Conservation (phyloP, 1,139 yeast species). For the Saccharomyces pastorianus region DNA sequence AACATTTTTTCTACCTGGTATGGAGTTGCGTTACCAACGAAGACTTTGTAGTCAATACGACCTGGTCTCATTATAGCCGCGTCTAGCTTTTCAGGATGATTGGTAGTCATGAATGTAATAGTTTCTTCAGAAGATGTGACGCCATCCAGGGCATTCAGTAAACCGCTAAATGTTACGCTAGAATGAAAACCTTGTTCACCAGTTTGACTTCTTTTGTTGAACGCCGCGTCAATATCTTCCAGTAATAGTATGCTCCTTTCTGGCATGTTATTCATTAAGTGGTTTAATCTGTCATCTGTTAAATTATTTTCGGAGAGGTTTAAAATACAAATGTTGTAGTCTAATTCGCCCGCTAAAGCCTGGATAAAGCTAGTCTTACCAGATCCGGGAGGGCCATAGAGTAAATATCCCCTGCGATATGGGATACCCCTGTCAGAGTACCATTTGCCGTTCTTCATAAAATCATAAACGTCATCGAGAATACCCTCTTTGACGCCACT, state of each 20-base stretch:
- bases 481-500: conserved; percentile 60
- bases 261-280: conserved; percentile 92
- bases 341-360: conserved; percentile 92
- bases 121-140: conserved; percentile 98
- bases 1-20: conserved; percentile 80
- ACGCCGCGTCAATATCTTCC: conserved; percentile 96
- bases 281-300: conserved; percentile 90
- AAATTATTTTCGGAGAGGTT: conserved; percentile 84
- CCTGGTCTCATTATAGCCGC: conserved; percentile 86
- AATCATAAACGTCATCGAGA: conserved; percentile 68
- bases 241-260: conserved; percentile 73
- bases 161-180: conserved; percentile 92
- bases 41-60: conserved; percentile 76
- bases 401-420: conserved; percentile 84
- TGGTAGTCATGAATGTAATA: conserved; percentile 94
- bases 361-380: conserved; percentile 95
- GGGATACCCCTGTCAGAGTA: conserved; percentile 95
- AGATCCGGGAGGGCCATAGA: conserved; percentile 97
- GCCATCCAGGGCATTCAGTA: conserved; percentile 90
- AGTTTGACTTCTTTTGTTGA: conserved; percentile 69
- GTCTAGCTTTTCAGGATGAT: conserved; percentile 88
- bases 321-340: conserved; percentile 87
- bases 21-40: conserved; percentile 77
- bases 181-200: conserved; percentile 68
- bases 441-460: conserved; percentile 77